Conservation (phyloP, 306 rosid species). For the Chamaecrista fasciculata region DNA sequence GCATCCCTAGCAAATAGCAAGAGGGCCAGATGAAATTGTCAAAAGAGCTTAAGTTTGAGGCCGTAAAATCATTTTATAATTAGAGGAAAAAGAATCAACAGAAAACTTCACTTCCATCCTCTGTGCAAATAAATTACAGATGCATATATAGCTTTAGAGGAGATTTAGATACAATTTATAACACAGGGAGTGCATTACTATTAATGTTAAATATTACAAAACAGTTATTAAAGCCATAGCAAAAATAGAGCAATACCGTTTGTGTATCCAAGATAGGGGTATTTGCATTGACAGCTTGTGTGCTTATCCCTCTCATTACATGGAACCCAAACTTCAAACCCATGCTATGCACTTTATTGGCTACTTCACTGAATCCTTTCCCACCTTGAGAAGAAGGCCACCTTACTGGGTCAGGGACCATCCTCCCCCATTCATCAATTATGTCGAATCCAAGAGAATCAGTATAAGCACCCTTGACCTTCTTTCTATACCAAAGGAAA, state of each 20-base stretch:
- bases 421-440: slow-evolving; percentile 94
- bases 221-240: neutral
- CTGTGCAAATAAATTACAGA: neutral
- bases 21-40: slow-evolving; percentile 20
- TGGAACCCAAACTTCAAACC: slow-evolving; percentile 97
- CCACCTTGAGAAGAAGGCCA: slow-evolving; percentile 92
- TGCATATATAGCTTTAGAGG: neutral
- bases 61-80: neutral
- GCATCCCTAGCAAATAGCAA: slow-evolving; percentile 49
- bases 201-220: neutral
- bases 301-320: slow-evolving; percentile 97
- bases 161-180: neutral
- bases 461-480: slow-evolving; percentile 65
- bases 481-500: slow-evolving; percentile 92
- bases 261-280: slow-evolving; percentile 77
- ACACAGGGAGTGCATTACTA: neutral
- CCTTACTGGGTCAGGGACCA: slow-evolving; percentile 77
- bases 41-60: slow-evolving; percentile 22
- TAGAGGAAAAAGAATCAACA: neutral
- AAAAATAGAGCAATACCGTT: slow-evolving; percentile 49
- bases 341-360: slow-evolving; percentile 67
- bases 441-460: slow-evolving; percentile 91
- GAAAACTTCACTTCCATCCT: neutral
- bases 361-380: slow-evolving; percentile 69
- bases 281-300: slow-evolving; percentile 91